A percentile compares a stretch with the other conserved stretches of the same genome.
phyloP scores from a whole-genome alignment of 176 grass and related monocot species.

The Aegilops sharonensis region DNA sequence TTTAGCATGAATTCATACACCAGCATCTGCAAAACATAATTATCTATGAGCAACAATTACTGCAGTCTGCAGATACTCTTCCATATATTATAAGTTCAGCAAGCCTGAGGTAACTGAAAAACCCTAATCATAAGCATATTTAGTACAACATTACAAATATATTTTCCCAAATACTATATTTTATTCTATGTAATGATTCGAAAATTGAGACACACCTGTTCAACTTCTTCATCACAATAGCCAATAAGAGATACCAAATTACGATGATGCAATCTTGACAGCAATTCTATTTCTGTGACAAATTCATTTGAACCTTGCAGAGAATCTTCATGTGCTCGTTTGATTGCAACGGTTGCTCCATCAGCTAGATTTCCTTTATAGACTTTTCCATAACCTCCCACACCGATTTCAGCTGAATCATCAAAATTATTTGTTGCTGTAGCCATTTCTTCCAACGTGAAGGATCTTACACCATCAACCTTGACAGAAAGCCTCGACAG shows the following conservation, averaged over 20 bases:
- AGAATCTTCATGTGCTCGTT: constrained; percentile 84
- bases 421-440: constrained; percentile 65
- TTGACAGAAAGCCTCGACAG: constrained; percentile 69
- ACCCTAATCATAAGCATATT: not conserved
- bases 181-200: not conserved
- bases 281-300: constrained; percentile 82
- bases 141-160: not conserved
- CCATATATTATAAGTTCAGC: not conserved
- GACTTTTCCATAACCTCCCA: constrained; percentile 95
- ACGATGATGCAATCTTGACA: constrained; percentile 94
- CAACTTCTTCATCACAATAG: constrained; percentile 86
- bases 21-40: constrained; percentile 73
- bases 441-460: constrained; percentile 85
- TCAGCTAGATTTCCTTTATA: constrained; percentile 76
- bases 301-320: constrained; percentile 94
- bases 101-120: constrained; percentile 8
- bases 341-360: constrained; percentile 82
- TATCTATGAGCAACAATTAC: constrained; percentile 24
- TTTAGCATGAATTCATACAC: constrained; percentile 97
- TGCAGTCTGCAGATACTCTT: not conserved
- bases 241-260: constrained; percentile 92
- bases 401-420: constrained; percentile 70
- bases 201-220: constrained; percentile 60
- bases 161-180: not conserved
- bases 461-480: constrained; percentile 75